Base-by-base conservation (phyloP, 352 stramenopile species). In the Elongisporangium undulatum region DNA sequence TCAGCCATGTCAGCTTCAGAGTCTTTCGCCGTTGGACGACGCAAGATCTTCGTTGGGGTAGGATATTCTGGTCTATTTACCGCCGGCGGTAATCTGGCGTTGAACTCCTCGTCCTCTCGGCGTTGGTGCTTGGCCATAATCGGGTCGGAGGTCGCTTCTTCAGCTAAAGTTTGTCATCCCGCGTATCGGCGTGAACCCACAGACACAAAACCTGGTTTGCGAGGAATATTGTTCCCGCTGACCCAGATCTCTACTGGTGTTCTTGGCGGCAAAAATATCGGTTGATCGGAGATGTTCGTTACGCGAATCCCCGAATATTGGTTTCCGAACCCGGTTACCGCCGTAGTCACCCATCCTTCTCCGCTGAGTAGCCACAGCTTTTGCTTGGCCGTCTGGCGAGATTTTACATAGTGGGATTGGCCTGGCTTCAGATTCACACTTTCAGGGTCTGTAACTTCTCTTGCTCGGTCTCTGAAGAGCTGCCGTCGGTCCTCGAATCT, bases 291-390 rank as follows among this genome's bases (percentile, higher is more conserved):
- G 2, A 59, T 20, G 21, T 62, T 65, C 1, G 53, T 69, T 2
- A 65, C 16, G 7, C 38, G 54, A 1, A 69, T 15, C 4, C 53
- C 16, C n/a, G 21, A 0, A 9, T 38, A 15, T 15, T 51, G 24
- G n/a, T n/a, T n/a, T n/a, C 50, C 51, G 2, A 16, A 38, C 41
- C 39, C 51, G n/a, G 16, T 48, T 4, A 55, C 29, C 34, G 56
- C n/a, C 1, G 49, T 61, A 5, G 50, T 41, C 20, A 61, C 59
- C 61, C 61, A 62, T 2, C 6, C 6, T 13, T 58, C 24, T 4
- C 51, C 51, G 0, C 61, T 51, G 1, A 39, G 51, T 10, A 67
- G 3, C 61, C 61, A 67, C 2, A 67, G 4, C 29, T 62, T 66
- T 34, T 62, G 21, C 1, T 26, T 21, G 21, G 50, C 50, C 19